Evolutionary conservation across 176 grass and related monocot genomes (phyloP).

Genomic region (Canna indica): DNA sequence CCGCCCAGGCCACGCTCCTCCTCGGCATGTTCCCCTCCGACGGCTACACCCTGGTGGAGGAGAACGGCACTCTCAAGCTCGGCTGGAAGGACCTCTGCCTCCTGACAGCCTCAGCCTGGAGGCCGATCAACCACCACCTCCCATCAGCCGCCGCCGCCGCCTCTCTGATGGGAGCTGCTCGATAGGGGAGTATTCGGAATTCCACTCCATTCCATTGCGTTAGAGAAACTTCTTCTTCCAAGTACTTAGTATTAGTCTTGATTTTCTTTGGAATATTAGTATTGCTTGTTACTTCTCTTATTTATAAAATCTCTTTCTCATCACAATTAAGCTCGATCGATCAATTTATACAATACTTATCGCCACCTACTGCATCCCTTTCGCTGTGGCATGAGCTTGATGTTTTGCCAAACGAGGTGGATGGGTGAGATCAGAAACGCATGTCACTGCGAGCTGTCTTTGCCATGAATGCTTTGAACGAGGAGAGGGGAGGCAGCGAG

Average conservation of each 20-base stretch:
- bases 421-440: not conserved
- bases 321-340: too few species aligned
- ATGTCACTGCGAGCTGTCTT: not conserved
- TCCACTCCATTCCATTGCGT: too few species aligned
- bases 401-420: too few species aligned
- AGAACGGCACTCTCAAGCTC: slow-evolving; percentile 79
- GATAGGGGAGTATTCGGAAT: not conserved
- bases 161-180: not conserved
- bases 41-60: slow-evolving; percentile 86
- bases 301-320: too few species aligned
- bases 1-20: slow-evolving; percentile 70
- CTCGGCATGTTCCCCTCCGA: slow-evolving; percentile 92
- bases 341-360: too few species aligned
- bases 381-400: too few species aligned
- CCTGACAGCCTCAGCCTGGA: slow-evolving; percentile 82
- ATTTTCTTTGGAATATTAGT: too few species aligned
- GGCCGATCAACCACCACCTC: slow-evolving; percentile 28
- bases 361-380: too few species aligned
- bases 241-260: too few species aligned
- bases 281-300: too few species aligned
- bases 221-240: too few species aligned
- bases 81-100: slow-evolving; percentile 98
- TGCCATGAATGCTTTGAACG: not conserved
- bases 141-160: not conserved
- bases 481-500: not conserved